phyloP scores from a whole-genome alignment of 116 monocot genomes.

The Papilionanthe hybrid region DNA sequence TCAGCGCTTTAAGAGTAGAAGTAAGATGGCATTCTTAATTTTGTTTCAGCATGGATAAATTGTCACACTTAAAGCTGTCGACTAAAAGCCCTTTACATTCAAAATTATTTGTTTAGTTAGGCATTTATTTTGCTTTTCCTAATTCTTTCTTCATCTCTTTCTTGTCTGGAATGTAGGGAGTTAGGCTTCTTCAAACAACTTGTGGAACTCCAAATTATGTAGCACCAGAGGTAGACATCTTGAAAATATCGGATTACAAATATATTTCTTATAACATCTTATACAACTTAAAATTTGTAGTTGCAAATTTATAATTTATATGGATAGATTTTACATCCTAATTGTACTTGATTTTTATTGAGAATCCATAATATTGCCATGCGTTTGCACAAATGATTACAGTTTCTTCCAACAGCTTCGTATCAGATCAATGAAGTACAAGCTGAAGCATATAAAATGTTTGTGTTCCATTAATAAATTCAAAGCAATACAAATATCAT shows the following conservation, averaged over 20 bases:
- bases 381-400: background rate
- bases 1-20: slow-evolving; percentile 70
- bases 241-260: background rate
- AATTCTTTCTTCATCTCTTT: background rate
- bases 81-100: background rate
- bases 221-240: slow-evolving; percentile 74
- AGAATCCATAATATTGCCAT: background rate
- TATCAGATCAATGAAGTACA: background rate
- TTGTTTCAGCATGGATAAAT: background rate
- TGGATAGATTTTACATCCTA: background rate
- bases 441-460: background rate
- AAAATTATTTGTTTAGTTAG: background rate
- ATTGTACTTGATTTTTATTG: background rate
- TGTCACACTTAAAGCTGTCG: background rate
- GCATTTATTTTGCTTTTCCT: background rate
- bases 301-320: background rate
- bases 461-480: too few species aligned
- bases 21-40: slow-evolving; percentile 27
- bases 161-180: slow-evolving; percentile 36
- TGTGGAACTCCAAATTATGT: slow-evolving; percentile 99
- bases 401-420: background rate
- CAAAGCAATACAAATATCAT: too few species aligned
- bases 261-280: background rate
- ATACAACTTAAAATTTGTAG: background rate
- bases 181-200: slow-evolving; percentile 70